These are phyloP conservation scores for Ceratobasidium sp. DNA, from an alignment of 1,284 basidiomycete genomes.

Conservation along the genomic window DNA sequence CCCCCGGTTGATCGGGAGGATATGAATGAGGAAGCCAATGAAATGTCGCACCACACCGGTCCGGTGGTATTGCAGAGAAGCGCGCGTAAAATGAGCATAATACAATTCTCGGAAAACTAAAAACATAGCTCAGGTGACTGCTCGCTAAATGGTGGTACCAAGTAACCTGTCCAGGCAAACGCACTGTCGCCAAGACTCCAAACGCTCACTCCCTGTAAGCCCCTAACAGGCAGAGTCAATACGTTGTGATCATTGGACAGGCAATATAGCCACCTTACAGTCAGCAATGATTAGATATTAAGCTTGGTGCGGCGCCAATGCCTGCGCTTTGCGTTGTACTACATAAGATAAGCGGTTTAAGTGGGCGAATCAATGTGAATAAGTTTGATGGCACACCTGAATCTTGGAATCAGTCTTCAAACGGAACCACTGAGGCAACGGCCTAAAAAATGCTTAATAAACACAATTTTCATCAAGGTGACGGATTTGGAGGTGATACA, in stretches of 20 bases:
- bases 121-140: conserved; percentile 19
- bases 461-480: background rate
- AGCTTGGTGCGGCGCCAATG: conserved; percentile 97
- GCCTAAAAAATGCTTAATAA: conserved; percentile 64
- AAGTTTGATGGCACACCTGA: conserved; percentile 73
- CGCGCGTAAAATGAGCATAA: conserved; percentile 19
- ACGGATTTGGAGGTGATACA: conserved; percentile 52
- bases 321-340: conserved; percentile 94
- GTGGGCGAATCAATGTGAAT: background rate
- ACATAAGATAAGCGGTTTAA: conserved; percentile 14
- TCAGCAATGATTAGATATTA: conserved; percentile 77
- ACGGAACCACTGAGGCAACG: conserved; percentile 99
- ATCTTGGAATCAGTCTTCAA: conserved; percentile 97
- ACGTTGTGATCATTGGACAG: background rate
- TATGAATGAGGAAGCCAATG: background rate
- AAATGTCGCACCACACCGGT: background rate
- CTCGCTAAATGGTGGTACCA: background rate
- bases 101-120: conserved; percentile 12
- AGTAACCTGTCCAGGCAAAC: conserved; percentile 23
- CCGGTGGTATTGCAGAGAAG: background rate
- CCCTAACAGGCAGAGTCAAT: background rate
- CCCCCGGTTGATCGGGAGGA: background rate
- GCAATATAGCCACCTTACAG: background rate
- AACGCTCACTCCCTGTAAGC: background rate
- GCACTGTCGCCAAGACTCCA: conserved; percentile 30